Conservation (phyloP, 208 protist species). For the Leishmania martiniquensis region DNA sequence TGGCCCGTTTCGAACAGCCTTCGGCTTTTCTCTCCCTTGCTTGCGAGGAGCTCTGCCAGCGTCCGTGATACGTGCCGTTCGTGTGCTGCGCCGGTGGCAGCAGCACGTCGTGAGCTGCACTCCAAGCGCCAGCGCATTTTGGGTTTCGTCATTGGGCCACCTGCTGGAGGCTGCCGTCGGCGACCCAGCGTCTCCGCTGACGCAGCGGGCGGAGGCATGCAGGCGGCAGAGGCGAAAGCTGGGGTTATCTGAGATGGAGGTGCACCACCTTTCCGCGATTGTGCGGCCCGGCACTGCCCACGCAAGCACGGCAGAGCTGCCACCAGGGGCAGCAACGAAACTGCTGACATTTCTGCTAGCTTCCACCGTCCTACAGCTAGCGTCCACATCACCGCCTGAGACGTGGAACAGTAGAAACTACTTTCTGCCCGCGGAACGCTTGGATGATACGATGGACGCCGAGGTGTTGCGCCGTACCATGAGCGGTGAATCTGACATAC, state of each 20-base stretch:
- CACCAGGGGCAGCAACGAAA: not conserved
- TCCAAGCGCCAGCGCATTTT: constrained; percentile 50
- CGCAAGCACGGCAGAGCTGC: too few relatives aligned
- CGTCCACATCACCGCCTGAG: not conserved
- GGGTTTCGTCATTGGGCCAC: constrained; percentile 67
- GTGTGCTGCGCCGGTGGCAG: constrained; percentile 46
- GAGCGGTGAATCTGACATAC: not conserved
- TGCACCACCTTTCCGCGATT: constrained; percentile 11
- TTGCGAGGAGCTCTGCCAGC: constrained; percentile 51
- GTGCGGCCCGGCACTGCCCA: not conserved
- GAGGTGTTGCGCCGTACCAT: not conserved
- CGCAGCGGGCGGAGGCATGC: constrained; percentile 1
- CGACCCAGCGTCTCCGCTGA: constrained; percentile 1
- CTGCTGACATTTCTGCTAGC: constrained; percentile 5
- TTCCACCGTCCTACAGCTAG: not conserved
- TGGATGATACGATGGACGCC: constrained; percentile 19
- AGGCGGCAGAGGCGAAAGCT: not conserved
- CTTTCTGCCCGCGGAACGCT: constrained; percentile 18
- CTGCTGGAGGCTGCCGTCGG: constrained; percentile 4
- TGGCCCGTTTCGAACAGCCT: constrained; percentile 46
- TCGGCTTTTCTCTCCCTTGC: constrained; percentile 61
- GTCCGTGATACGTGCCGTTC: constrained; percentile 38
- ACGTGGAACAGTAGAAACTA: constrained; percentile 27
- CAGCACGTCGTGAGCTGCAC: constrained; percentile 8
- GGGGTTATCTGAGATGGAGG: not conserved